Percentiles rank a stretch among this genome's conserved stretches.
phyloP scores from a whole-genome alignment of 164 flowering plant species.

The Nelumbo lutea region DNA sequence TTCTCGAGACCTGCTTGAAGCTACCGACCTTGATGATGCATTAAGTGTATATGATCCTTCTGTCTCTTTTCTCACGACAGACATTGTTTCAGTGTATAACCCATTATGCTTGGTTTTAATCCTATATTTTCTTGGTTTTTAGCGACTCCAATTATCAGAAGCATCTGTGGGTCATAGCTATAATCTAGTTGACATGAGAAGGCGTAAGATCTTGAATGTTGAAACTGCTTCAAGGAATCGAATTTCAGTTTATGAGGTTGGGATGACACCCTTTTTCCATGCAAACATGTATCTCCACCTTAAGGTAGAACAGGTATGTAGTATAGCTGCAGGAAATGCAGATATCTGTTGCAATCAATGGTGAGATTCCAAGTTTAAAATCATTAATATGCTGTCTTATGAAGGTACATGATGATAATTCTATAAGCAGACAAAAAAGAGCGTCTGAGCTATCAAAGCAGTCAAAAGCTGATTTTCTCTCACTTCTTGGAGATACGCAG shows the following conservation, averaged over 20 bases:
- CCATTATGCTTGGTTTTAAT: conserved; percentile 3
- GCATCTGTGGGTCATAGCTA: conserved; percentile 83
- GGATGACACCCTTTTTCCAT: conserved; percentile 65
- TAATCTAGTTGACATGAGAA: conserved; percentile 48
- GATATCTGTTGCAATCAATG: neutral
- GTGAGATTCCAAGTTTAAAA: neutral
- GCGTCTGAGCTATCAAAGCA: conserved; percentile 50
- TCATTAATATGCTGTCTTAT: conserved; percentile 1
- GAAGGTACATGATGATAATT: conserved; percentile 64
- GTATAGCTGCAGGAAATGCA: neutral
- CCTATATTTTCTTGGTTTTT: conserved; percentile 14
- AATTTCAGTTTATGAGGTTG: conserved; percentile 48
- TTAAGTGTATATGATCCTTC: conserved; percentile 32
- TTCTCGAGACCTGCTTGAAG: conserved; percentile 77
- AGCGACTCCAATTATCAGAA: conserved; percentile 55
- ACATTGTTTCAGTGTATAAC: neutral
- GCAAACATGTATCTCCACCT: conserved; percentile 90
- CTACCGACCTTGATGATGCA: conserved; percentile 63
- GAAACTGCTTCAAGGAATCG: conserved; percentile 72
- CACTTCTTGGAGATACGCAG: conserved; percentile 55
- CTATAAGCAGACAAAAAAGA: conserved; percentile 55
- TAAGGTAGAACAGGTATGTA: conserved; percentile 51
- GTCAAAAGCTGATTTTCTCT: conserved; percentile 54
- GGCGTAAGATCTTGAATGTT: conserved; percentile 55
- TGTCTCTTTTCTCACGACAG: neutral